These are phyloP conservation scores for Xylariaceae sp. DNA, from an alignment of 2,329 filamentous ascomycete species.

Conservation along the genomic window DNA sequence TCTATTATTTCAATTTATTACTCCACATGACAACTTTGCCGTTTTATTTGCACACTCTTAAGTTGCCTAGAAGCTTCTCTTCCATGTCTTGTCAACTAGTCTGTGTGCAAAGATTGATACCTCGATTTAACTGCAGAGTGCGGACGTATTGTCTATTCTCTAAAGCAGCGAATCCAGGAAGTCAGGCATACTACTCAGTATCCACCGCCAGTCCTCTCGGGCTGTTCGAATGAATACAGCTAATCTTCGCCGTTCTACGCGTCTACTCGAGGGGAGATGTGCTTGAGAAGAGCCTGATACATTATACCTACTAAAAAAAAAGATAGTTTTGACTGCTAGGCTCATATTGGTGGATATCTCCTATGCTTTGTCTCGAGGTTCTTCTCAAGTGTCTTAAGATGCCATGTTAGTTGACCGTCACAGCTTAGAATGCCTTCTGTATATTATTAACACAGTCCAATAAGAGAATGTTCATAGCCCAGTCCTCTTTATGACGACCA, in stretches of 20 bases:
- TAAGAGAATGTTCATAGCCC: not conserved
- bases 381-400: not conserved
- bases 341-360: not conserved
- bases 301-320: conserved; percentile 8
- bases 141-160: conserved; percentile 48
- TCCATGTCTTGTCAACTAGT: conserved; percentile 92
- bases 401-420: not conserved
- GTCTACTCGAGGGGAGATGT: conserved; percentile 18
- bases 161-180: conserved; percentile 33
- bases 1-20: conserved; percentile 7
- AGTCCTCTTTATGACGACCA: not conserved
- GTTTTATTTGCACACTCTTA: conserved; percentile 74
- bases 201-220: conserved; percentile 25
- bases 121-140: conserved; percentile 39
- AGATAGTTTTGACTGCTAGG: not conserved
- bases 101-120: conserved; percentile 80
- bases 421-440: not conserved
- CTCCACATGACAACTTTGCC: conserved; percentile 17
- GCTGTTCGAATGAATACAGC: conserved; percentile 16
- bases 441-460: not conserved
- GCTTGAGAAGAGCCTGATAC: conserved; percentile 25
- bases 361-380: not conserved
- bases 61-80: conserved; percentile 77
- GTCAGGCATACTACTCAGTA: conserved; percentile 29
- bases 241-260: conserved; percentile 20